These are phyloP conservation scores for Gossypium trilobum DNA, from an alignment of 441 rosid genomes.

Conservation along the genomic window DNA sequence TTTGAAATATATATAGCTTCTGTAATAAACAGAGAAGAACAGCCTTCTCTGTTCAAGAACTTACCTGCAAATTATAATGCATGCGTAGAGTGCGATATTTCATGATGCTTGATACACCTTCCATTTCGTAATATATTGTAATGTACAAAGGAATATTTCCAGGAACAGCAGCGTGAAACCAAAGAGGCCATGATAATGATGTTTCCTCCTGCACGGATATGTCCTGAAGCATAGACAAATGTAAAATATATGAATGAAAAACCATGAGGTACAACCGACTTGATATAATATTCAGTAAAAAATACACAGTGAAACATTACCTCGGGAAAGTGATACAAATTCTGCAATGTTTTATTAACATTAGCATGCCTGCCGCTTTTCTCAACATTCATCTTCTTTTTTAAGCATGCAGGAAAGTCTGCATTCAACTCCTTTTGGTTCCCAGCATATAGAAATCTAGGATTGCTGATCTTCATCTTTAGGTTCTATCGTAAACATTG, in stretches of 20 bases:
- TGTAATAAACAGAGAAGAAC: neutral
- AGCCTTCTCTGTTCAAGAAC: constrained; percentile 16
- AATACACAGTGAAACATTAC: constrained; percentile 30
- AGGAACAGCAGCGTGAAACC: constrained; percentile 91
- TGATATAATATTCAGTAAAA: constrained; percentile 12
- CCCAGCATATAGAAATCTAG: constrained; percentile 61
- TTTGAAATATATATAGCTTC: no score
- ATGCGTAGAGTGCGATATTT: constrained; percentile 84
- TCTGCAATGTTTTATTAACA: constrained; percentile 28
- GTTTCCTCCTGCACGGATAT: constrained; percentile 41
- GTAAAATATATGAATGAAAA: constrained; percentile 20
- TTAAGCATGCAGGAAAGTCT: constrained; percentile 61
- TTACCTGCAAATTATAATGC: constrained; percentile 73
- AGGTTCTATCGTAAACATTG: constrained; percentile 50
- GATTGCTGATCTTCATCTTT: constrained; percentile 88
- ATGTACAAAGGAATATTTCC: constrained; percentile 59
- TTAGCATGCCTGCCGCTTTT: constrained; percentile 28
- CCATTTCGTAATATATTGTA: constrained; percentile 79
- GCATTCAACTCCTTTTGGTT: constrained; percentile 40
- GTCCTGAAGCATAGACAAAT: constrained; percentile 43
- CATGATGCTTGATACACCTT: constrained; percentile 60
- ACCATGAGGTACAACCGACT: constrained; percentile 16
- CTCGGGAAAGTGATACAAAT: constrained; percentile 73
- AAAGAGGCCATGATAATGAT: constrained; percentile 79
- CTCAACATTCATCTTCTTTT: constrained; percentile 35